Evolutionary conservation across 768 basidiomycete genomes (phyloP).

Genomic region (Lactarius deliciosus): DNA sequence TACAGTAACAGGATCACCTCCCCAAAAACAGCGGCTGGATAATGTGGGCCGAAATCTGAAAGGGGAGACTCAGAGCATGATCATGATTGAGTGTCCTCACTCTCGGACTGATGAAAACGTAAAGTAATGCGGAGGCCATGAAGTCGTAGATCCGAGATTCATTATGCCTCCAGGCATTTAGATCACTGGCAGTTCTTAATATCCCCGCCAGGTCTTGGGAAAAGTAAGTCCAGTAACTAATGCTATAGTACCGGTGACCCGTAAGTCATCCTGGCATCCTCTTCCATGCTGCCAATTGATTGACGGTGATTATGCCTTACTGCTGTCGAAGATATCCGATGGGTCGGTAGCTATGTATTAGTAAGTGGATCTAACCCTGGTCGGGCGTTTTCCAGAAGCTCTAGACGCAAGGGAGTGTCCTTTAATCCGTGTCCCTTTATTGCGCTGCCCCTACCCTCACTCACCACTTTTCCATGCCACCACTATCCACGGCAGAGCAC

Average conservation of each 20-base stretch:
- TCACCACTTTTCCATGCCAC: background rate
- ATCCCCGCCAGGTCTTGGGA: background rate
- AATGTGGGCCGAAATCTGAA: background rate
- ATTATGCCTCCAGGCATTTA: background rate
- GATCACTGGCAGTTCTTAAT: background rate
- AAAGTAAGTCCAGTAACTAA: background rate
- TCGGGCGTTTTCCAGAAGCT: conserved; percentile 1
- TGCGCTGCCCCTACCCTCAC: background rate
- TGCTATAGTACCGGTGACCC: background rate
- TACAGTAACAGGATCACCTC: background rate
- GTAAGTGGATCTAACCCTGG: conserved; percentile 14
- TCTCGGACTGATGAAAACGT: background rate
- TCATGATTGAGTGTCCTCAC: background rate
- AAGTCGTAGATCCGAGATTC: conserved; percentile 1
- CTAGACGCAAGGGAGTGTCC: conserved; percentile 6
- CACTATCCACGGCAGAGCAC: background rate
- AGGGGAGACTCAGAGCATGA: background rate
- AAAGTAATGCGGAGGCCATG: background rate
- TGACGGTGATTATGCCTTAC: background rate
- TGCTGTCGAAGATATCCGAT: background rate
- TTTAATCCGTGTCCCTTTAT: background rate
- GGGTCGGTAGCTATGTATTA: background rate
- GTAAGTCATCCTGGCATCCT: background rate
- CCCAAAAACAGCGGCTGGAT: background rate
- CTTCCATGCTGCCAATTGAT: background rate